Conservation (phyloP, 345 rosid genomes). For the Camelina sativa region DNA sequence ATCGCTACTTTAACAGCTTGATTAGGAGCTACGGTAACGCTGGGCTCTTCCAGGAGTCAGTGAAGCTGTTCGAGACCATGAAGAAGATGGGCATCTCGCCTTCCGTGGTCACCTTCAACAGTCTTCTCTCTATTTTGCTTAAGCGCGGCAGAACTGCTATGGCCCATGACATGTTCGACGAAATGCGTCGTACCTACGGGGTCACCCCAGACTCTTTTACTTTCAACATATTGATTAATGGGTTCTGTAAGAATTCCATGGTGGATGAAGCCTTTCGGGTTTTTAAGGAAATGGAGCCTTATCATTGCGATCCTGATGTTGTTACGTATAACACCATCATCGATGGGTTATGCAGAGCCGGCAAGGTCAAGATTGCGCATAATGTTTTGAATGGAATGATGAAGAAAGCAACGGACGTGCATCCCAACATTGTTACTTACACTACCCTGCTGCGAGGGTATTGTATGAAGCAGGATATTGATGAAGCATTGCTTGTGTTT, state of each 20-base stretch:
- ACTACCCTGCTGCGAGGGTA: slow-evolving; percentile 85
- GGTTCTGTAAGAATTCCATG: slow-evolving; percentile 77
- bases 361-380: slow-evolving; percentile 73
- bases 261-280: slow-evolving; percentile 67
- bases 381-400: slow-evolving; percentile 77
- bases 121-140: slow-evolving; percentile 62
- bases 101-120: slow-evolving; percentile 70
- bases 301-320: slow-evolving; percentile 64
- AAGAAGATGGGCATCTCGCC: slow-evolving; percentile 72
- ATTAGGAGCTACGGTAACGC: slow-evolving; percentile 73
- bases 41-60: slow-evolving; percentile 70
- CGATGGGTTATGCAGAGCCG: slow-evolving; percentile 80
- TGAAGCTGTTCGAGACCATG: slow-evolving; percentile 66
- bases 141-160: slow-evolving; percentile 72
- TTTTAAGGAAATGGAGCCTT: slow-evolving; percentile 65
- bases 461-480: slow-evolving; percentile 69
- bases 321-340: slow-evolving; percentile 80
- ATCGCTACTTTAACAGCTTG: slow-evolving; percentile 75
- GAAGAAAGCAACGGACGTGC: slow-evolving; percentile 51
- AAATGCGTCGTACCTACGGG: slow-evolving; percentile 79
- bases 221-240: slow-evolving; percentile 70
- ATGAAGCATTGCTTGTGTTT: slow-evolving; percentile 65
- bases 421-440: slow-evolving; percentile 70
- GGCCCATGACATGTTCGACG: slow-evolving; percentile 70
- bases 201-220: slow-evolving; percentile 74